Evolutionary conservation across 768 basidiomycete genomes (phyloP).

Genomic region (Mycena floridula): DNA sequence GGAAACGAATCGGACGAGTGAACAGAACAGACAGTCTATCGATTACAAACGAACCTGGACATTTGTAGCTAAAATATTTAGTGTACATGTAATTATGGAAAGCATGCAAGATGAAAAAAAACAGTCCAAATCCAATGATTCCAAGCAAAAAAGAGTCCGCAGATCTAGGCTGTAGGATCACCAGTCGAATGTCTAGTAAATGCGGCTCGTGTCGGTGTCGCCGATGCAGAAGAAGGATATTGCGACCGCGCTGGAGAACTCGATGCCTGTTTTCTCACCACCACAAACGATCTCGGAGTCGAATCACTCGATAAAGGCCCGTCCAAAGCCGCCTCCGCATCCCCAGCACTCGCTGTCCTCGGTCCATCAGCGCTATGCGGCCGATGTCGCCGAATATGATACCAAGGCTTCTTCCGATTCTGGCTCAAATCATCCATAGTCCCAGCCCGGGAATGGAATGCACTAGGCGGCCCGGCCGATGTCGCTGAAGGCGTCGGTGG

Average conservation of each 20-base stretch:
- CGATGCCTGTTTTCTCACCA: slow-evolving; percentile 55
- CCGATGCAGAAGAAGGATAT: slow-evolving; percentile 13
- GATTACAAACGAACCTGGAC: too few relatives aligned
- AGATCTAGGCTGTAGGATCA: not conserved
- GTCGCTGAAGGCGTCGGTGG: not conserved
- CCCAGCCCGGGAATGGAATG: too few relatives aligned
- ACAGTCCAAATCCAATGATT: not conserved
- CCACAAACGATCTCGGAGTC: slow-evolving; percentile 58
- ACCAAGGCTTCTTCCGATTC: slow-evolving; percentile 68
- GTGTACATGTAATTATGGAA: not conserved
- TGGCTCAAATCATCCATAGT: too few relatives aligned
- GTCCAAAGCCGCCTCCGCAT: slow-evolving; percentile 10
- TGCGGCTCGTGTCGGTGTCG: not conserved
- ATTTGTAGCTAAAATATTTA: too few relatives aligned
- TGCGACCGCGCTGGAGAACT: slow-evolving; percentile 27
- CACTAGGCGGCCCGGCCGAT: slow-evolving; percentile 2
- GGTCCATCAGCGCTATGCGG: slow-evolving; percentile 53
- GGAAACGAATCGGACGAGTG: slow-evolving; percentile 46
- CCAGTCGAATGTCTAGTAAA: not conserved
- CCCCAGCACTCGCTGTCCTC: slow-evolving; percentile 19
- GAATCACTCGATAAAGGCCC: slow-evolving; percentile 25
- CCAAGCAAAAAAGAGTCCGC: not conserved
- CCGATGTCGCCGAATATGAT: slow-evolving; percentile 51
- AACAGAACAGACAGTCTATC: too few relatives aligned
- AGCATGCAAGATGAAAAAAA: not conserved